Base-by-base conservation (phyloP, 805 yeast genomes). In the Kazachstania psychrophila region DNA sequence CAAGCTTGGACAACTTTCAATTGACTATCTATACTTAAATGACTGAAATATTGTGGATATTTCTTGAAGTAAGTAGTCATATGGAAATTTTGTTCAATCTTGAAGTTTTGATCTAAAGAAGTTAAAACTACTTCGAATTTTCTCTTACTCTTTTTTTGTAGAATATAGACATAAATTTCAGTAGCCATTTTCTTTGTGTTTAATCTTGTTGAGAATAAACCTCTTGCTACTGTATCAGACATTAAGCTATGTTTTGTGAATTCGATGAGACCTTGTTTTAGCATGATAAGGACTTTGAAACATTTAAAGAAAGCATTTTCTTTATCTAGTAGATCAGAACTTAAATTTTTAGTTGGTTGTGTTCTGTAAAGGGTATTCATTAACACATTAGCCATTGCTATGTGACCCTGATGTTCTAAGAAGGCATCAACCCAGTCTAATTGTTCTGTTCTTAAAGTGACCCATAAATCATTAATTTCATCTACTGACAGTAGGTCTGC, bases 361-460 rank as follows among this genome's bases (percentile, higher is more conserved):
- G 50, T 47, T 38, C 44, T 52, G 39, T 54, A 55, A 16, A 60
- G 47, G 18, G 54, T 65, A 33, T 75, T 77, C 39, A 72, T 73
- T 30, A 92, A 62, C 25, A 75, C 76, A 12, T 77, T 73, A 6
- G 85, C 75, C 36, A 92, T 68, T 0, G 86, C 82, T 7, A 79
- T 70, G 41, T 81, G 86, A 8, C 97, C 97, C 55, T 85, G 94
- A 30, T 74, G 69, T 35, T 69, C 75, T n/a, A 86, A 67, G 49
- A 92, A 92, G 16, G 66, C 69, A 33, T 73, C 68, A 0, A 85
- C 92, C 96, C 97, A 89, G 25, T 66, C 72, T 16, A 77, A 65
- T 17, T 88, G 87, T 54, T 89, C 97, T 0, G 97, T 86, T 45
- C 97, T 75, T 29, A 89, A 66, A 32, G 95, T 85, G 5, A 92